phyloP scores from a whole-genome alignment of 257 asterid genomes.

The Nicotiana benthamiana region DNA sequence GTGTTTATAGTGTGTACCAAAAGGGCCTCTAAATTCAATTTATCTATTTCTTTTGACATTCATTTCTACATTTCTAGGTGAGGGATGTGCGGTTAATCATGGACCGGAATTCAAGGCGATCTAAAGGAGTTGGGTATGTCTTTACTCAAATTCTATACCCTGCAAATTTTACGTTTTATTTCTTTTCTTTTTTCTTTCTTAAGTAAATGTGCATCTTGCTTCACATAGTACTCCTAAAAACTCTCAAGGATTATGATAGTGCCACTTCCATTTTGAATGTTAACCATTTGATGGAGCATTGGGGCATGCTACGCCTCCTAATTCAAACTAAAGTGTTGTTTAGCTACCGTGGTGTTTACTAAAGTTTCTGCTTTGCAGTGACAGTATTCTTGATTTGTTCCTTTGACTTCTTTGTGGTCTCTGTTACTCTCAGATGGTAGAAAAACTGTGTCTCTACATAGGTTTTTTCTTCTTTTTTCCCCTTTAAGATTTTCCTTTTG shows the following conservation, averaged over 20 bases:
- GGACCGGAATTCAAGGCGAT: constrained; percentile 96
- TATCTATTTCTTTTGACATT: background rate
- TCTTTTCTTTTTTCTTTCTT: background rate
- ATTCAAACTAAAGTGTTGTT: background rate
- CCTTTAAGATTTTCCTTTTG: background rate
- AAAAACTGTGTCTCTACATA: background rate
- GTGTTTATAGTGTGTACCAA: constrained; percentile 9
- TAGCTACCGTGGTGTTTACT: background rate
- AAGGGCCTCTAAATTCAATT: constrained; percentile 3
- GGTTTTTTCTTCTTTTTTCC: background rate
- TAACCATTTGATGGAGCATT: background rate
- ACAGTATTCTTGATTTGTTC: background rate
- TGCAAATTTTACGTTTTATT: background rate
- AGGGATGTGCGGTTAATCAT: constrained; percentile 93
- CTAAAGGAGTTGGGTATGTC: constrained; percentile 99
- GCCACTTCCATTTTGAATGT: background rate
- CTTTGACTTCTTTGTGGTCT: background rate
- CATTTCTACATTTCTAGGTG: constrained; percentile 39
- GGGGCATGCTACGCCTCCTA: background rate
- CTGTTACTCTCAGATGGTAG: background rate
- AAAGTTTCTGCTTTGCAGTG: background rate
- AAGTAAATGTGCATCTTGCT: background rate
- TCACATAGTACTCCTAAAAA: background rate
- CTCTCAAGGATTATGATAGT: background rate
- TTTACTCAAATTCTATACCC: background rate